Evolutionary conservation across 2,329 filamentous ascomycete genomes (phyloP).

Genomic region (Stromatinia cepivora): DNA sequence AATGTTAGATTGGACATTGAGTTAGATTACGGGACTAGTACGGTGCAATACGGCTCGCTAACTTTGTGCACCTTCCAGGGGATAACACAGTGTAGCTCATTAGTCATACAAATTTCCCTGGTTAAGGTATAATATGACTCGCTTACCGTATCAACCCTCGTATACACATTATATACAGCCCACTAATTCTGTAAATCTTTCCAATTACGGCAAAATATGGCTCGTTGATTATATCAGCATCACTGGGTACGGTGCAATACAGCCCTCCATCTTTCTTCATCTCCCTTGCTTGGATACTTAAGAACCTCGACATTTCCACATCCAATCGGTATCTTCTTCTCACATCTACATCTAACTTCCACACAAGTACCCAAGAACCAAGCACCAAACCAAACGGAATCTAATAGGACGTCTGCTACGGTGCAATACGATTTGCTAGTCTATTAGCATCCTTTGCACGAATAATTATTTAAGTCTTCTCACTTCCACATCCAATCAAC

Average conservation of each 20-base stretch:
- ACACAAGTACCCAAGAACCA: background rate
- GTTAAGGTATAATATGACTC: too few relatives aligned
- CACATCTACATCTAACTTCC: background rate
- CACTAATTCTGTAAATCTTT: too few relatives aligned
- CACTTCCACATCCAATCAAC: rapidly evolving
- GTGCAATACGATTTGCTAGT: background rate
- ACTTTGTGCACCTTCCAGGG: background rate
- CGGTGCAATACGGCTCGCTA: background rate
- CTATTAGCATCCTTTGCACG: background rate
- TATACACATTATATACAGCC: too few relatives aligned
- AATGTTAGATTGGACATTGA: too few relatives aligned
- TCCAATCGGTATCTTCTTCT: background rate
- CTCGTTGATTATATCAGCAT: background rate
- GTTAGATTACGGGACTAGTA: too few relatives aligned
- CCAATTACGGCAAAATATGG: background rate
- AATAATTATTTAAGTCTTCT: background rate
- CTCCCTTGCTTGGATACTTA: background rate
- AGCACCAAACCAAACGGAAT: background rate
- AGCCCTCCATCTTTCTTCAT: too few relatives aligned
- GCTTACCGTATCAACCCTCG: background rate
- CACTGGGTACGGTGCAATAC: background rate
- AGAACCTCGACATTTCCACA: background rate
- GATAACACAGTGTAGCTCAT: background rate
- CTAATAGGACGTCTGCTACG: too few relatives aligned
- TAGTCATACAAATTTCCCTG: too few relatives aligned